phyloP scores from a whole-genome alignment of 768 basidiomycete genomes.

The Gymnopilus dilepis region DNA sequence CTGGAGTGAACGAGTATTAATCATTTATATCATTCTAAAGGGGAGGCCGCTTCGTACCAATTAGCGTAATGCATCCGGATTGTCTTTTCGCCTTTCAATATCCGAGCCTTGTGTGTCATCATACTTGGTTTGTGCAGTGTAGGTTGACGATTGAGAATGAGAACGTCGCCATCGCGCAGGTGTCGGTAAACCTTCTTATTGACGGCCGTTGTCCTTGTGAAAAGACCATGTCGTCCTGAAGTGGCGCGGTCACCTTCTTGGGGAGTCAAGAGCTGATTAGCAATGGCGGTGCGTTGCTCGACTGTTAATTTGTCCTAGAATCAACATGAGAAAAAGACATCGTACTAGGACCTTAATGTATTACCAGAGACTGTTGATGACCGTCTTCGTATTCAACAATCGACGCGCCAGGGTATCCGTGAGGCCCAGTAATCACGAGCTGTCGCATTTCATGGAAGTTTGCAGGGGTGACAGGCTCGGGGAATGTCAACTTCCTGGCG shows the following conservation, averaged over 20 bases:
- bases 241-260: slow-evolving; percentile 70
- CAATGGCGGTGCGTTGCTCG: slow-evolving; percentile 93
- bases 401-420: slow-evolving; percentile 88
- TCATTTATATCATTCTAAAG: slow-evolving; percentile 1
- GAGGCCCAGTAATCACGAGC: slow-evolving; percentile 89
- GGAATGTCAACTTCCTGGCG: slow-evolving; percentile 94
- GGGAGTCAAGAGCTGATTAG: slow-evolving; percentile 93
- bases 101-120: slow-evolving; percentile 96
- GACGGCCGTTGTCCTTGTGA: slow-evolving; percentile 76
- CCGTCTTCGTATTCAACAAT: slow-evolving; percentile 98
- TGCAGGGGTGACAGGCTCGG: slow-evolving; percentile 92
- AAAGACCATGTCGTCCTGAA: slow-evolving; percentile 57
- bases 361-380: slow-evolving; percentile 80
- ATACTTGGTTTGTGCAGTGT: slow-evolving; percentile 99
- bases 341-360: background rate
- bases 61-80: slow-evolving; percentile 99
- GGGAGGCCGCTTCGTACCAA: slow-evolving; percentile 62
- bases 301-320: slow-evolving; percentile 79
- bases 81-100: slow-evolving; percentile 95
- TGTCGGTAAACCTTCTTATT: slow-evolving; percentile 99
- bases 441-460: slow-evolving; percentile 91
- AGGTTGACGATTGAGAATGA: slow-evolving; percentile 97
- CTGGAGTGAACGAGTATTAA: slow-evolving; percentile 45
- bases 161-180: slow-evolving; percentile 90
- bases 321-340: background rate